phyloP scores from a whole-genome alignment of 257 asterid genomes.

The Salvia rosmarinus region DNA sequence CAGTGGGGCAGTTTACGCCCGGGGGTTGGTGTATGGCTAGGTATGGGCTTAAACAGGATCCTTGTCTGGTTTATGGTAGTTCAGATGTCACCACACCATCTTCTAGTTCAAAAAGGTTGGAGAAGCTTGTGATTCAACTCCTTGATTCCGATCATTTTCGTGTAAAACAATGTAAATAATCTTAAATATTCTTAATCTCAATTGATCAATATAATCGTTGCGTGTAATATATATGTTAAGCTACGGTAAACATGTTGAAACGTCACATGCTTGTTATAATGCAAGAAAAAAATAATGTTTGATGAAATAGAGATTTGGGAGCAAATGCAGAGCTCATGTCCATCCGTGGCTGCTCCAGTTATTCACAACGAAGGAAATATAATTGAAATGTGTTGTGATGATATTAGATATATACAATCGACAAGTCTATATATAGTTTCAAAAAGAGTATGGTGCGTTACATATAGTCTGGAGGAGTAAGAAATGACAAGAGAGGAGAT shows the following conservation, averaged over 20 bases:
- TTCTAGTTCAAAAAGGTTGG: constrained; percentile 66
- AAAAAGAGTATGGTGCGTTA: not conserved
- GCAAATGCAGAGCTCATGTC: too few relatives aligned
- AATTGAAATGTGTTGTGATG: too few relatives aligned
- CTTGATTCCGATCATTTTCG: constrained; percentile 81
- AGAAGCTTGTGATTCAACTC: constrained; percentile 66
- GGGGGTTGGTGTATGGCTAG: constrained; percentile 86
- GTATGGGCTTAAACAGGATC: constrained; percentile 49
- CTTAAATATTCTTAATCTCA: not conserved
- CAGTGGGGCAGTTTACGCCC: constrained; percentile 45
- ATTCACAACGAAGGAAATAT: too few relatives aligned
- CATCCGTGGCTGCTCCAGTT: too few relatives aligned
- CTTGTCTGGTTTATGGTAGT: constrained; percentile 56
- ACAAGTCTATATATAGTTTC: too few relatives aligned
- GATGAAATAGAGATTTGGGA: too few relatives aligned
- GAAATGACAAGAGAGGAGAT: not conserved
- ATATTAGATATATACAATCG: too few relatives aligned
- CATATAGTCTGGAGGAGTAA: not conserved
- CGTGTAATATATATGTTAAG: too few relatives aligned
- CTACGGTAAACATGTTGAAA: too few relatives aligned
- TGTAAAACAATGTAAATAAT: constrained; percentile 81
- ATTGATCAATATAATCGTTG: too few relatives aligned
- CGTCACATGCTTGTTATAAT: too few relatives aligned
- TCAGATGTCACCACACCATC: constrained; percentile 70
- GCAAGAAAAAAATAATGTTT: too few relatives aligned